phyloP scores from a whole-genome alignment of 306 rosid species.

The Fragaria nilgerrensis region DNA sequence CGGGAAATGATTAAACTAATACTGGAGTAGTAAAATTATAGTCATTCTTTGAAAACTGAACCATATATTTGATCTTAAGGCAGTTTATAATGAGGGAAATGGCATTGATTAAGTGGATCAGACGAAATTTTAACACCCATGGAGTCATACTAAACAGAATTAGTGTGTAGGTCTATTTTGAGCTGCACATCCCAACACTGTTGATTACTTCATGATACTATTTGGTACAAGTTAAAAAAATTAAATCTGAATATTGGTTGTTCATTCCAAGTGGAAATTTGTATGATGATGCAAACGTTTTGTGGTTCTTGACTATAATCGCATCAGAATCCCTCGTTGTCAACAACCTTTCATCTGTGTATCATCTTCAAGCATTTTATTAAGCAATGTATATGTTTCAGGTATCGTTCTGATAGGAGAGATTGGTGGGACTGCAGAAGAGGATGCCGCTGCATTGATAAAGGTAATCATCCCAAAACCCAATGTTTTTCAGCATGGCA shows the following conservation, averaged over 20 bases:
- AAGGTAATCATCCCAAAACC: slow-evolving; percentile 56
- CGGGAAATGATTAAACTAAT: neutral
- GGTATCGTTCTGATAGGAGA: slow-evolving; percentile 95
- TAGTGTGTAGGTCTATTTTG: neutral
- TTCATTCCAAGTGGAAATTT: neutral
- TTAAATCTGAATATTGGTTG: neutral
- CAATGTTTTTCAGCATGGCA: neutral
- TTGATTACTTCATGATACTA: neutral
- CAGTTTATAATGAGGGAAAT: too few relatives aligned
- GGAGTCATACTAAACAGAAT: neutral
- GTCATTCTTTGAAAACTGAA: neutral
- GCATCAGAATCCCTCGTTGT: neutral
- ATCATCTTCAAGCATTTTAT: neutral
- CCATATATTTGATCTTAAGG: neutral
- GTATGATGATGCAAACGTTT: neutral
- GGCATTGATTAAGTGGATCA: too few relatives aligned
- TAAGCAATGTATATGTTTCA: slow-evolving; percentile 32
- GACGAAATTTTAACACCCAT: neutral
- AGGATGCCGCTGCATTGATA: slow-evolving; percentile 97
- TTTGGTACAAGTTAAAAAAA: neutral
- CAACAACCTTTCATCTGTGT: neutral
- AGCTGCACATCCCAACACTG: neutral
- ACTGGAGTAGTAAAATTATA: neutral
- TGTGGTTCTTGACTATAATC: neutral
- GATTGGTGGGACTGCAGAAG: slow-evolving; percentile 99